A percentile compares a stretch with the other conserved stretches of the same genome.
These are phyloP conservation scores for Hemerocallis citrina DNA, from an alignment of 106 monocot species.

Conservation along the genomic window DNA sequence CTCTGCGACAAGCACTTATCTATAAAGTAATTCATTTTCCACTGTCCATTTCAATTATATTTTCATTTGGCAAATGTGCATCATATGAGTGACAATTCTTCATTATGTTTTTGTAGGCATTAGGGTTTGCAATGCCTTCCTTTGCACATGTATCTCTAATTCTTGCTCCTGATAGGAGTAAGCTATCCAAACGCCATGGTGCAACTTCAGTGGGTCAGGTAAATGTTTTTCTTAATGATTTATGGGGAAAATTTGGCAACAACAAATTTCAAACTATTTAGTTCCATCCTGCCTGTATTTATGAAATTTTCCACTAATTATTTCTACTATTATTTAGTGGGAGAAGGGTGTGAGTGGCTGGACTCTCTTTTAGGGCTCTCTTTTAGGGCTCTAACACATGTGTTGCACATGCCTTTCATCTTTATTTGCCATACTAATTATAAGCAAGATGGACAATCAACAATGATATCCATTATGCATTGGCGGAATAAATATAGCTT, in stretches of 20 bases:
- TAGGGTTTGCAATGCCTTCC: conserved; percentile 85
- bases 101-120: conserved; percentile 42
- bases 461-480: too few relatives aligned
- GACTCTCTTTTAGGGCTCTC: too few relatives aligned
- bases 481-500: too few relatives aligned
- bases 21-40: conserved; percentile 55
- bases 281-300: not conserved
- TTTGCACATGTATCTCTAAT: conserved; percentile 99
- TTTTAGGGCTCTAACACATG: too few relatives aligned
- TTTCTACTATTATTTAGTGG: too few relatives aligned
- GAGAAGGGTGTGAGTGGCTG: too few relatives aligned
- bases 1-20: conserved; percentile 88
- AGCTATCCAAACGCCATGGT: conserved; percentile 98
- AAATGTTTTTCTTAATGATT: not conserved
- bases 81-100: not conserved
- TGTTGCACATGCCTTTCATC: too few relatives aligned
- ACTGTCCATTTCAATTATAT: not conserved
- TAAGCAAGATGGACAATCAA: too few relatives aligned
- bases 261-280: not conserved
- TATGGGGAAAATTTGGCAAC: too few relatives aligned
- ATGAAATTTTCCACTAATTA: not conserved
- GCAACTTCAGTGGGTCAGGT: conserved; percentile 99
- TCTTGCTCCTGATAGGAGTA: conserved; percentile 97
- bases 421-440: too few relatives aligned
- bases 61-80: not conserved